Evolutionary conservation across 1,284 basidiomycete genomes (phyloP).

Genomic region (Agroathelia rolfsii): DNA sequence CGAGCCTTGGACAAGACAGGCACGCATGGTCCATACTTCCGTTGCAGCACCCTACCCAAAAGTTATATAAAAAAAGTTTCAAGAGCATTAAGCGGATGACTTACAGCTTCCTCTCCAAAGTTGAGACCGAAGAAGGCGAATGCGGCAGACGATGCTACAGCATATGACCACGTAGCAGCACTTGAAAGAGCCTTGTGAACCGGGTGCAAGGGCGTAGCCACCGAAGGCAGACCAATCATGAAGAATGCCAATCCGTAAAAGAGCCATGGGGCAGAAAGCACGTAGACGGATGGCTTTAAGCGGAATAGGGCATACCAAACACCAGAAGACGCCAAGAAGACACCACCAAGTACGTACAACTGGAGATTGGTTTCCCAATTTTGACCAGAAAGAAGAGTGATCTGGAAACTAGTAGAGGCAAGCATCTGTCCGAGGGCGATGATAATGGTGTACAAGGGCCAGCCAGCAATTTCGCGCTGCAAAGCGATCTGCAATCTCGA

Average conservation of each 20-base stretch:
- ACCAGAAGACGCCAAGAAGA: slow-evolving; percentile 77
- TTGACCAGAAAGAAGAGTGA: slow-evolving; percentile 77
- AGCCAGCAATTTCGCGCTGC: slow-evolving; percentile 67
- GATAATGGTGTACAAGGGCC: slow-evolving; percentile 86
- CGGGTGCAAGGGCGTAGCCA: slow-evolving; percentile 50
- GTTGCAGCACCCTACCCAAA: slow-evolving; percentile 69
- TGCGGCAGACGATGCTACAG: slow-evolving; percentile 78
- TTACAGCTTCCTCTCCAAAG: slow-evolving; percentile 88
- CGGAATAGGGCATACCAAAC: slow-evolving; percentile 91
- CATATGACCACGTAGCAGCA: slow-evolving; percentile 83
- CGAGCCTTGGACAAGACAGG: slow-evolving; percentile 85
- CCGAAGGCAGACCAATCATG: slow-evolving; percentile 78
- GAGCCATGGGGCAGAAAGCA: slow-evolving; percentile 78
- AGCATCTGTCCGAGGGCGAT: slow-evolving; percentile 77
- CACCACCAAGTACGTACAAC: slow-evolving; percentile 80
- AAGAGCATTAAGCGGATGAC: slow-evolving; percentile 16
- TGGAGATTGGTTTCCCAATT: slow-evolving; percentile 75
- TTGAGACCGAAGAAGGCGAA: slow-evolving; percentile 92
- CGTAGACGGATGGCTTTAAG: slow-evolving; percentile 78
- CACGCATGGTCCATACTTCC: slow-evolving; percentile 83
- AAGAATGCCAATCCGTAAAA: slow-evolving; percentile 87
- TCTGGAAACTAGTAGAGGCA: slow-evolving; percentile 89
- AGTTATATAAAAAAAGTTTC: slow-evolving; percentile 10
- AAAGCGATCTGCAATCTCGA: slow-evolving; percentile 73
- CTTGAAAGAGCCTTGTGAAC: slow-evolving; percentile 62